phyloP scores from a whole-genome alignment of 2,329 filamentous ascomycete species.

The Sclerotinia borealis region DNA sequence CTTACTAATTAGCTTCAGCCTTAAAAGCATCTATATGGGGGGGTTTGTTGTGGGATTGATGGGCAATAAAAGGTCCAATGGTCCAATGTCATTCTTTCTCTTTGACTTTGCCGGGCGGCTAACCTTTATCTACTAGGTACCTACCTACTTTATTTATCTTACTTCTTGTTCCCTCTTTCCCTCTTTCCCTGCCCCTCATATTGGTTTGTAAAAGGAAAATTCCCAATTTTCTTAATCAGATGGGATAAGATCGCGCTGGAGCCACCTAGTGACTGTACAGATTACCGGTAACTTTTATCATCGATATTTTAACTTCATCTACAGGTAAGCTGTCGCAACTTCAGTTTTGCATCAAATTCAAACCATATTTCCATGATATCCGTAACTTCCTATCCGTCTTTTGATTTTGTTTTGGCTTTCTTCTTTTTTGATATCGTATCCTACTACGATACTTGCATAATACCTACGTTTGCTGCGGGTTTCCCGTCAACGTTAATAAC shows the following conservation, averaged over 20 bases:
- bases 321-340: constrained; percentile 7
- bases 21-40: no score
- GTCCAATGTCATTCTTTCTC: background rate
- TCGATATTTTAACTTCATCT: background rate
- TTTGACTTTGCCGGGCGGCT: no score
- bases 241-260: constrained; percentile 5
- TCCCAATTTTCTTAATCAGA: constrained; percentile 6
- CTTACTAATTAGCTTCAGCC: constrained; percentile 1
- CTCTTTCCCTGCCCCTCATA: constrained; percentile 7
- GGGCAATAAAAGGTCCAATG: no score
- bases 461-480: constrained; percentile 10
- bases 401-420: background rate
- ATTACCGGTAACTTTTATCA: constrained; percentile 1
- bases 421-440: background rate
- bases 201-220: constrained; percentile 6
- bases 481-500: constrained; percentile 45
- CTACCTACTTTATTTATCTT: background rate
- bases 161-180: background rate
- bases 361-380: constrained; percentile 1
- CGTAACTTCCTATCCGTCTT: background rate
- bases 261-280: background rate
- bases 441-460: background rate
- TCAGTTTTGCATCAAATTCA: constrained; percentile 5
- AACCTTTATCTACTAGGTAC: no score
- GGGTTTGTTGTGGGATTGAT: no score